A percentile compares a stretch with the other conserved stretches of the same genome.
Conservation (phyloP, 225 moss, liverwort and hornwort species). For the Thuidium tamariscinum region DNA sequence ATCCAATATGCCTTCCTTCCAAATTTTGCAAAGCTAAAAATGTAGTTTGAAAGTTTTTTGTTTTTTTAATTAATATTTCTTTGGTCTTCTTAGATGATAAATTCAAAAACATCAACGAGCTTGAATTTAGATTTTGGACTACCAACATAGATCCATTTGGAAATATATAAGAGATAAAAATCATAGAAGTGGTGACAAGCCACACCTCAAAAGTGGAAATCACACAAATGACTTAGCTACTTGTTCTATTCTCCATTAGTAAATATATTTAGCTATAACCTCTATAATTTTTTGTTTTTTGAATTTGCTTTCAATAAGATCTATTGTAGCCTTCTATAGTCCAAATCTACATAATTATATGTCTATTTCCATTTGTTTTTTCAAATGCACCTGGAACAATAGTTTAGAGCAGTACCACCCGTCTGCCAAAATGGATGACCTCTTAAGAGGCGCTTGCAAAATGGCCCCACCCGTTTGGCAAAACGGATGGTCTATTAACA, state of each 20-base stretch:
- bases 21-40: not conserved
- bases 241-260: rapidly evolving
- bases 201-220: not conserved
- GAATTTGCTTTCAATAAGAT: not conserved
- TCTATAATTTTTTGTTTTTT: not conserved
- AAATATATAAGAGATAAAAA: not conserved
- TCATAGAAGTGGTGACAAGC: not conserved
- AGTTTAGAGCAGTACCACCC: too few species aligned
- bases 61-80: not conserved
- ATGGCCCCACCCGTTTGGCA: too few species aligned
- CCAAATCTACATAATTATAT: not conserved
- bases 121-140: not conserved
- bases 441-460: too few species aligned
- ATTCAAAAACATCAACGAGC: not conserved
- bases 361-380: not conserved
- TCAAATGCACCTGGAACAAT: rapidly evolving
- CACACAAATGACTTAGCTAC: rapidly evolving
- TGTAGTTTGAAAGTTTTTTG: not conserved
- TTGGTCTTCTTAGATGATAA: not conserved
- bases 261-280: not conserved
- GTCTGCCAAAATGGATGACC: too few species aligned
- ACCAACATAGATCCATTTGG: not conserved
- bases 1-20: too few species aligned
- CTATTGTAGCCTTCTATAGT: not conserved
- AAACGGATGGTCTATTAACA: too few species aligned